phyloP scores from a whole-genome alignment of 2,329 filamentous ascomycete species.

The Alternaria angustiovoidea region DNA sequence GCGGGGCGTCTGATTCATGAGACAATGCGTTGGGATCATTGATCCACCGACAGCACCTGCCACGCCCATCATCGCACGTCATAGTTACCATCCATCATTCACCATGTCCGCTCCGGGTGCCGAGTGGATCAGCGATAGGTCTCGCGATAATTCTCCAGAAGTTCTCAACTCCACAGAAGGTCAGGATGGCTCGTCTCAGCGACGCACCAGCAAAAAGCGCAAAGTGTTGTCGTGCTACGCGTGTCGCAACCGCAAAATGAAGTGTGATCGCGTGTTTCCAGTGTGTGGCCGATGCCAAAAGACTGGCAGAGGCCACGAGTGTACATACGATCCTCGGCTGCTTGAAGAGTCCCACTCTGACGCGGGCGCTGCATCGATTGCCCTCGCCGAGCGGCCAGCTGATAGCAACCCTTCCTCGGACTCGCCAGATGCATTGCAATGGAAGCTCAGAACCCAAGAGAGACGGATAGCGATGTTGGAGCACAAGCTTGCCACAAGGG shows the following conservation, averaged over 20 bases:
- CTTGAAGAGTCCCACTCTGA: constrained; percentile 41
- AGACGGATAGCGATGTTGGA: constrained; percentile 44
- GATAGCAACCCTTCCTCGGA: constrained; percentile 8
- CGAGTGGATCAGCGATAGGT: constrained; percentile 32
- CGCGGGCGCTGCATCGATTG: constrained; percentile 26
- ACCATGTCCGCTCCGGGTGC: constrained; percentile 40
- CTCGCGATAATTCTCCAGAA: constrained; percentile 41
- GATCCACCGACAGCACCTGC: not conserved
- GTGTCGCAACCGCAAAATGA: constrained; percentile 57
- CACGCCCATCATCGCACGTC: not conserved
- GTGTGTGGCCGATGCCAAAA: constrained; percentile 56
- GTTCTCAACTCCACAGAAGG: constrained; percentile 35
- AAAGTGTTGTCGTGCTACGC: constrained; percentile 59
- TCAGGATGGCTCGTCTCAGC: constrained; percentile 43
- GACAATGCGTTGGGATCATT: no score
- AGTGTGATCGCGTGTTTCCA: constrained; percentile 57
- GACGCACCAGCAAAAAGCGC: constrained; percentile 52
- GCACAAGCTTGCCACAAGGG: constrained; percentile 35
- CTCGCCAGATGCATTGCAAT: constrained; percentile 31
- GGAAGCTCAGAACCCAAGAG: constrained; percentile 44
- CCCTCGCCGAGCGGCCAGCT: constrained; percentile 10
- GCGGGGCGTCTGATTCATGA: no score
- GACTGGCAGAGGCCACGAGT: constrained; percentile 53
- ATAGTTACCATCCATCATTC: not conserved
- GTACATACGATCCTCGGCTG: constrained; percentile 51